Evolutionary conservation across 2,329 filamentous ascomycete species (phyloP).

Genomic region (Thielaviopsis ethacetica): DNA sequence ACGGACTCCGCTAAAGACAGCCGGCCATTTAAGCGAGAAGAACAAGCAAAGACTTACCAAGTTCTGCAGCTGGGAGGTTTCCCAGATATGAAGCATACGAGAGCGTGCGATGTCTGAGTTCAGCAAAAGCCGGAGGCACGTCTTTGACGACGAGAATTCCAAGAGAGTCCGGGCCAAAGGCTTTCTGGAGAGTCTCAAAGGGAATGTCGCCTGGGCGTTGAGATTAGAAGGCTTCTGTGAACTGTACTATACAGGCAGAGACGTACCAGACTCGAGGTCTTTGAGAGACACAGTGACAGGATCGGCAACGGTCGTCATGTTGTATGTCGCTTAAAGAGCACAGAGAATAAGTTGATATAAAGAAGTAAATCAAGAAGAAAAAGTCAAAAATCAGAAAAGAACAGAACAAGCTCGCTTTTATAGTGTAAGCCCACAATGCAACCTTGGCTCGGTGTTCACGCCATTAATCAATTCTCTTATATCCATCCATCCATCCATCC

Average conservation of each 20-base stretch:
- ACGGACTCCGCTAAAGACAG: background rate
- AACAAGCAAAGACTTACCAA: slow-evolving; percentile 42
- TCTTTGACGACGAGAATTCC: slow-evolving; percentile 90
- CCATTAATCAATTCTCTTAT: background rate
- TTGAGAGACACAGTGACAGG: slow-evolving; percentile 45
- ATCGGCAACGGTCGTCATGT: slow-evolving; percentile 24
- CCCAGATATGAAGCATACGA: slow-evolving; percentile 83
- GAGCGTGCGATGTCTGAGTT: slow-evolving; percentile 57
- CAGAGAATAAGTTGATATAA: background rate
- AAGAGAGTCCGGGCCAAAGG: slow-evolving; percentile 79
- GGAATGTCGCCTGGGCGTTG: slow-evolving; percentile 41
- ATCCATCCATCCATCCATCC: background rate
- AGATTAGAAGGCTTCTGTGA: background rate
- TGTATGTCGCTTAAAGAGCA: background rate
- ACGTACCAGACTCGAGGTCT: slow-evolving; percentile 41
- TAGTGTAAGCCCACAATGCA: background rate
- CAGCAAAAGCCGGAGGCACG: slow-evolving; percentile 53
- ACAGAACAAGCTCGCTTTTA: background rate
- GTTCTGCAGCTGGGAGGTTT: slow-evolving; percentile 53
- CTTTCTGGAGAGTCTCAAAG: slow-evolving; percentile 53
- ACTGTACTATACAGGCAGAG: background rate
- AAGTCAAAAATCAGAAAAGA: background rate
- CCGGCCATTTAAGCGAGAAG: background rate
- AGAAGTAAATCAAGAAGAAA: background rate
- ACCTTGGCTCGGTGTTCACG: background rate